phyloP scores from a whole-genome alignment of 1,284 basidiomycete genomes.

The Rhodofomes roseus region DNA sequence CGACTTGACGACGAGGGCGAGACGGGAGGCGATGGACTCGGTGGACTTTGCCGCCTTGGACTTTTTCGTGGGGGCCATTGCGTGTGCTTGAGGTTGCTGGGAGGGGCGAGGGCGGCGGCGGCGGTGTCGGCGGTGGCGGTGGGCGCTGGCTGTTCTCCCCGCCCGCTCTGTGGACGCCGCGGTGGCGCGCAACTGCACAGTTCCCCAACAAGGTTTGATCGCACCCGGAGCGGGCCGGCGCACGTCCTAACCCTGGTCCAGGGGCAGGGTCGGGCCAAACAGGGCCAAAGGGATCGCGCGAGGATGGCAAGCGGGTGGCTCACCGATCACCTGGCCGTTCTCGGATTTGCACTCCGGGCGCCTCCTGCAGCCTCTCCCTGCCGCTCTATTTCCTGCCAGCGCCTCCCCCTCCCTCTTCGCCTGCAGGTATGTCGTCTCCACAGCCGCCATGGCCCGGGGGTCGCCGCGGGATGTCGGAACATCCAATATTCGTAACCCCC shows the following conservation, averaged over 20 bases:
- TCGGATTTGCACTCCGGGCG: background rate
- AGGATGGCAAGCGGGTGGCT: constrained; percentile 1
- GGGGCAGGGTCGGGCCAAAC: constrained; percentile 13
- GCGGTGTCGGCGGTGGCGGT: too few species aligned
- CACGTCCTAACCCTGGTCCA: constrained; percentile 17
- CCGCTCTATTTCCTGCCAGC: constrained; percentile 1
- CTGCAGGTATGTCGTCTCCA: background rate
- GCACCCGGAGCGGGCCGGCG: constrained; percentile 3
- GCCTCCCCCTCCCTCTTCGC: background rate
- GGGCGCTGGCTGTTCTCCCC: background rate
- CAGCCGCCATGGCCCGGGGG: background rate
- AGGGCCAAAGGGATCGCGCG: constrained; percentile 20
- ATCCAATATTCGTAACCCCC: background rate
- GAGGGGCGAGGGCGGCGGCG: constrained; percentile 1
- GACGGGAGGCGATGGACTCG: constrained; percentile 94
- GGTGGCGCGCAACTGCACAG: constrained; percentile 15
- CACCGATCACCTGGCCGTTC: background rate
- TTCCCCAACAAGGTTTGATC: constrained; percentile 19
- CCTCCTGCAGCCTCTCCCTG: background rate
- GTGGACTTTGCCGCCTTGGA: constrained; percentile 88
- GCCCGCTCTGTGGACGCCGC: background rate
- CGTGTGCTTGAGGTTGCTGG: constrained; percentile 15
- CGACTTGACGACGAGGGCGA: constrained; percentile 98
- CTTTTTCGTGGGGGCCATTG: constrained; percentile 94
- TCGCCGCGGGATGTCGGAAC: background rate